Base-by-base conservation (phyloP, 2,329 filamentous ascomycete genomes). In the Dactylellina leptospora region DNA sequence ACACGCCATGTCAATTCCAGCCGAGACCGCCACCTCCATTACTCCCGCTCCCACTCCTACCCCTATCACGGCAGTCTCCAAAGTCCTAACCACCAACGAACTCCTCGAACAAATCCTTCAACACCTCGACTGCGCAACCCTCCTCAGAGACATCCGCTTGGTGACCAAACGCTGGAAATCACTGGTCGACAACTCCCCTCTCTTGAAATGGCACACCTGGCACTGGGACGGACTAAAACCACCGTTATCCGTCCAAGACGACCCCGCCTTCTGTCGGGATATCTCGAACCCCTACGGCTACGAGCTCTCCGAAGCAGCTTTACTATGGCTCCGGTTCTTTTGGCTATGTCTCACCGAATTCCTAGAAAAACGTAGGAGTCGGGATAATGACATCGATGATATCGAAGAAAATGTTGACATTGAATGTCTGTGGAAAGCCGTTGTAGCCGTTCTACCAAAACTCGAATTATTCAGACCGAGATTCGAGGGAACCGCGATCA, bases 61-160 rank as follows among this genome's bases (percentile, higher is more conserved):
- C 27, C 25, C n/a, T 3, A 4, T 3, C 27, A 40, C 1, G 18
- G 20, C 55, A n/a, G 11, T 18, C 22, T 55, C 55, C 36, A 40
- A 20, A 13, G 63, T 70, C 40, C 48, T 61, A 38, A 45, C 18
- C 40, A 69, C 64, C 20, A 42, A 42, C 48, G 55, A 61, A 56
- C 64, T 69, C 38, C 63, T 70, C 33, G 55, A 70, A 55, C 45
- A 45, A n/a, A 61, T 61, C 18, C 30, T 70, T 45, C 60, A 61
- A 36, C 48, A 70, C 23, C 38, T 70, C 3, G 42, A 54, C 30
- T 18, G 38, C 4, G 10, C 25, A 22, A 48, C 48, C 33, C 42
- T 70, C 16, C 50, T 70, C 25, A 30, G 25, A n/a, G 25, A 22
- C 30, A 40, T 22, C 22, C 48, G 64, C 9, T 45, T 33, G 11